Percentiles rank a stretch among this genome's conserved stretches.
Conservation (phyloP, 2,329 filamentous ascomycete species). For the Epichloe baconii region DNA sequence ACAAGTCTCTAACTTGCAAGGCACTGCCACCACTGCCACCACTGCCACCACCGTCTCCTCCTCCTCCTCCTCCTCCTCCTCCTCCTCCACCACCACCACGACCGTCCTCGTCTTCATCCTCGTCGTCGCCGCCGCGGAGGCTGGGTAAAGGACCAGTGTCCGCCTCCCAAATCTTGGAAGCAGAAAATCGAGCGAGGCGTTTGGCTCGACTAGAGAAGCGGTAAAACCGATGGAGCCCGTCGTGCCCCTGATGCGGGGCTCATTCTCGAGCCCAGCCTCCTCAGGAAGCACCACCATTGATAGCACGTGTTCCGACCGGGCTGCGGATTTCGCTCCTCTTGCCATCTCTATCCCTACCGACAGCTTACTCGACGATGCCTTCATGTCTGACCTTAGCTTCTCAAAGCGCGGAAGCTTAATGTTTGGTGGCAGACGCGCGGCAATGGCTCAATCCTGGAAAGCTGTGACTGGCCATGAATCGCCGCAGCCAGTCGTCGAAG, state of each 20-base stretch:
- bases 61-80: too few relatives aligned
- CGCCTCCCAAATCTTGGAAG: constrained; percentile 13
- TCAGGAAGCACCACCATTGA: constrained; percentile 8
- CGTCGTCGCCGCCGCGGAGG: constrained; percentile 6
- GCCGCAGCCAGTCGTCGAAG: constrained; percentile 2
- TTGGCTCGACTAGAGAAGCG: constrained; percentile 4
- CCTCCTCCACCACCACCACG: background rate
- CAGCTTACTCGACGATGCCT: constrained; percentile 43
- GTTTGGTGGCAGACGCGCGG: constrained; percentile 34
- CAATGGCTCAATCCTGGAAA: background rate
- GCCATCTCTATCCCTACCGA: constrained; percentile 43
- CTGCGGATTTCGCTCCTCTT: constrained; percentile 35
- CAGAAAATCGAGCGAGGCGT: constrained; percentile 15
- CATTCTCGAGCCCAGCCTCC: constrained; percentile 9
- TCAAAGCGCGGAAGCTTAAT: constrained; percentile 53
- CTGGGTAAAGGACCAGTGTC: constrained; percentile 16
- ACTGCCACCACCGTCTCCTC: background rate
- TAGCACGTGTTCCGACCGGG: constrained; percentile 12
- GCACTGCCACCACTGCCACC: constrained; percentile 2
- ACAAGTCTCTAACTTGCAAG: background rate
- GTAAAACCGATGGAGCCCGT: constrained; percentile 8
- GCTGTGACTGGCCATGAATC: background rate
- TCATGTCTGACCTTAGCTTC: constrained; percentile 43
- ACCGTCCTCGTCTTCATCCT: background rate
- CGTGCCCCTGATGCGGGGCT: constrained; percentile 15